phyloP scores from a whole-genome alignment of 352 stramenopile species.

The Globisporangium cystogenes region DNA sequence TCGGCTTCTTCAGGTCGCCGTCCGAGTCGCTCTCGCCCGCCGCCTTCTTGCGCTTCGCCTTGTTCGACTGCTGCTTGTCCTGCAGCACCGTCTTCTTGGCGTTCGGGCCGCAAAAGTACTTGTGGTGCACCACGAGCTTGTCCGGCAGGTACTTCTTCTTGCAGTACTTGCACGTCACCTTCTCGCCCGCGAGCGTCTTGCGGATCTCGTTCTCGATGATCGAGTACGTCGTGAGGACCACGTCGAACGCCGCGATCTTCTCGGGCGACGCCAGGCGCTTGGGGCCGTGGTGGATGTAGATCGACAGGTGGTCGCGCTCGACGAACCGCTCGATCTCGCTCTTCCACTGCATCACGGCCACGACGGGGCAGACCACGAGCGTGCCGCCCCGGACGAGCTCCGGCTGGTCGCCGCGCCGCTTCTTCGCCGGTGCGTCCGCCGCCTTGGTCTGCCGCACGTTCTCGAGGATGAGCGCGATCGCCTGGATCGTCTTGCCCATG shows the following conservation, averaged over 20 bases:
- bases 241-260: conserved; percentile 93
- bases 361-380: conserved; percentile 96
- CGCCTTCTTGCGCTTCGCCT: conserved; percentile 35
- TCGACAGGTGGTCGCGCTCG: conserved; percentile 80
- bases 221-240: conserved; percentile 99
- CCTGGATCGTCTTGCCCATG: conserved; percentile 97
- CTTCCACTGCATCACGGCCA: conserved; percentile 95
- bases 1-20: conserved; percentile 48
- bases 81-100: conserved; percentile 93
- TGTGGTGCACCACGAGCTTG: conserved; percentile 93
- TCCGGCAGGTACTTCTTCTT: conserved; percentile 89
- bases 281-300: conserved; percentile 96
- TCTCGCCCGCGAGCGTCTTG: conserved; percentile 68
- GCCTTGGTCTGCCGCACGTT: conserved; percentile 51
- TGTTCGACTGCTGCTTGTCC: conserved; percentile 22
- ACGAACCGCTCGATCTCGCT: conserved; percentile 93
- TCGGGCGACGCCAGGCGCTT: conserved; percentile 69
- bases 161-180: conserved; percentile 94
- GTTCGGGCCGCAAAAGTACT: conserved; percentile 98
- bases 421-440: conserved; percentile 7
- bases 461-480: conserved; percentile 94
- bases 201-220: conserved; percentile 91
- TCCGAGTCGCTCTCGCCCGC: conserved; percentile 51
- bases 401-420: conserved; percentile 8
- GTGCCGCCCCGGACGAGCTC: conserved; percentile 88